These are phyloP conservation scores for Podospora conica DNA, from an alignment of 495 filamentous ascomycete genomes.

Conservation along the genomic window DNA sequence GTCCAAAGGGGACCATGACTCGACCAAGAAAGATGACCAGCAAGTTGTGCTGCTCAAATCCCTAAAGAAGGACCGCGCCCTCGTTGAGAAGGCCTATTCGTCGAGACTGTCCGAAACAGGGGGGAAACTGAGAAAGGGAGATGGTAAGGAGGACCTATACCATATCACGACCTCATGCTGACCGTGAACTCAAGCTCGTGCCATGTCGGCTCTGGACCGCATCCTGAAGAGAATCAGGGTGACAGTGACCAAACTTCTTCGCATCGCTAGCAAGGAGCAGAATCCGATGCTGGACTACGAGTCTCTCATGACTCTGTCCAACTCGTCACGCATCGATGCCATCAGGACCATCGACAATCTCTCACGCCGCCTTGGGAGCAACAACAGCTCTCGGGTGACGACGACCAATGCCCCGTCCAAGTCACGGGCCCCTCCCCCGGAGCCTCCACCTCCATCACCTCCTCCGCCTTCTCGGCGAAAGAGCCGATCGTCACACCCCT, in stretches of 20 bases:
- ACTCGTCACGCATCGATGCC: conserved; percentile 28
- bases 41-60: conserved; percentile 29
- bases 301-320: conserved; percentile 32
- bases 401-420: conserved; percentile 9
- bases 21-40: conserved; percentile 29
- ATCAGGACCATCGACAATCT: conserved; percentile 31
- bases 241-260: conserved; percentile 24
- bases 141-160: conserved; percentile 21
- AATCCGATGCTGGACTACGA: conserved; percentile 27
- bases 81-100: conserved; percentile 26
- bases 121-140: conserved; percentile 25
- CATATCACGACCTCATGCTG: background rate
- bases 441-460: background rate
- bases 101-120: conserved; percentile 22
- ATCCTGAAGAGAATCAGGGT: conserved; percentile 25
- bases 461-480: conserved; percentile 15
- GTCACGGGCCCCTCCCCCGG: conserved; percentile 3
- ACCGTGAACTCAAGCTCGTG: conserved; percentile 16
- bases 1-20: conserved; percentile 5
- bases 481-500: conserved; percentile 1
- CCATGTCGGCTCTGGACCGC: conserved; percentile 24
- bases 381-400: conserved; percentile 16
- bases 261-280: conserved; percentile 19
- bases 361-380: conserved; percentile 24
- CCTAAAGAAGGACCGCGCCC: conserved; percentile 25